Evolutionary conservation across 139 green algal genomes (phyloP), one percentile per base, ranked within the genome.

Genomic region (Asterochloris sp.): DNA sequence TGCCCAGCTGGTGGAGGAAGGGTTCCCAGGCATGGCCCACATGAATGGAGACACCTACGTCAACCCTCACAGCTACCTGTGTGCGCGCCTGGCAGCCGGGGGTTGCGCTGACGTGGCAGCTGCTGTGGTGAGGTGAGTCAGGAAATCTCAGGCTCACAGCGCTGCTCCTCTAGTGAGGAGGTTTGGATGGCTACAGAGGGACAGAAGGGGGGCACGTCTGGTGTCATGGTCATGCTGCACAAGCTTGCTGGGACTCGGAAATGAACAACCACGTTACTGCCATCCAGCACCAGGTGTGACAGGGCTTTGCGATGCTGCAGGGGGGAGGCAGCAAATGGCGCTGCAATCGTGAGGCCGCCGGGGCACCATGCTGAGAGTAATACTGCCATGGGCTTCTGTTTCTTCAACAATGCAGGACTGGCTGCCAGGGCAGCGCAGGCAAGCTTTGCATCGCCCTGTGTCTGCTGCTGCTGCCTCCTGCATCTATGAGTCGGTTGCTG

Each of bases 381-480:
- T 74, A 81, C 86, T 54, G 89, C 87, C 74, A 91, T 89, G 83
- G 90, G 92, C 61, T 96, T 94, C 87, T 96, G 92, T 87, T 88
- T 95, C 66, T 94, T 94, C 86, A 94, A 93, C 89, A 95, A 95
- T 80, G 86, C 92, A n/a, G 92, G 89, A 0, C 81, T 96, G 9
- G 90, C 89, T 19, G 91, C 90, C 10, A 79, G 78, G 69, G 81
- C 85, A 38, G 89, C 89, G 12, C 76, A 75, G 79, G 63, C 61
- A 29, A 13, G 12, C 8, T 21, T 47, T 16, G 47, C 60, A 21
- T 2, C 4, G 6, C 54, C 38, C 47, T 0, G 54, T 79, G 29
- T 13, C 47, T 64, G 15, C 47, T 38, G 66, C 24, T 62, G 14
- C 19, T 6, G 8, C 66, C 19, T 73, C 21, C 8, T 23, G 66